These are phyloP conservation scores for Henckelia pumila DNA, from an alignment of 257 asterid genomes.

Conservation along the genomic window DNA sequence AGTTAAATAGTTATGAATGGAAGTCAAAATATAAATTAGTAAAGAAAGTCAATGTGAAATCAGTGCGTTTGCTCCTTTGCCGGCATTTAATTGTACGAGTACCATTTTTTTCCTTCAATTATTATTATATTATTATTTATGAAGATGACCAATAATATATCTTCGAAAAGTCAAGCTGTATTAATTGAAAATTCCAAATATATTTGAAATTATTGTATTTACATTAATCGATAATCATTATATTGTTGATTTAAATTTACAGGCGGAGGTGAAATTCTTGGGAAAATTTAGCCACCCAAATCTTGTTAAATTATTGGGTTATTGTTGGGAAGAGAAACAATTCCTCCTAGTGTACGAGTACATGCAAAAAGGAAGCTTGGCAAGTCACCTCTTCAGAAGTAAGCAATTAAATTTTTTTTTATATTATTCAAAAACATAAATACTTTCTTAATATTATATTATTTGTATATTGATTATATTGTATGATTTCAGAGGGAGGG, in stretches of 20 bases:
- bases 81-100: not conserved
- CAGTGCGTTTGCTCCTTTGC: not conserved
- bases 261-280: conserved; percentile 92
- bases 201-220: not conserved
- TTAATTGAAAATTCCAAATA: not conserved
- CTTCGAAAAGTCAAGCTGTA: not conserved
- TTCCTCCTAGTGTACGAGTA: conserved; percentile 79
- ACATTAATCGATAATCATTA: not conserved
- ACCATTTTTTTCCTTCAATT: not conserved
- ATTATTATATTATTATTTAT: too few species aligned
- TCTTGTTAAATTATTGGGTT: conserved; percentile 75
- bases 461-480: not conserved
- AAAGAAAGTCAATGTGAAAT: conserved; percentile 28
- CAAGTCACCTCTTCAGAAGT: conserved; percentile 86
- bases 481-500: conserved; percentile 40
- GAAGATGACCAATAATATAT: not conserved
- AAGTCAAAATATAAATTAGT: conserved; percentile 22
- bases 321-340: conserved; percentile 83
- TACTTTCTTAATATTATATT: too few species aligned
- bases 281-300: conserved; percentile 89
- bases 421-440: not conserved
- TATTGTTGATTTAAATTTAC: conserved; percentile 6
- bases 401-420: conserved; percentile 14
- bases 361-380: conserved; percentile 83
- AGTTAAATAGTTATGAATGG: not conserved